Percentiles rank a stretch among this genome's conserved stretches.
Conservation (phyloP, 768 basidiomycete genomes). For the Pholiota molesta region DNA sequence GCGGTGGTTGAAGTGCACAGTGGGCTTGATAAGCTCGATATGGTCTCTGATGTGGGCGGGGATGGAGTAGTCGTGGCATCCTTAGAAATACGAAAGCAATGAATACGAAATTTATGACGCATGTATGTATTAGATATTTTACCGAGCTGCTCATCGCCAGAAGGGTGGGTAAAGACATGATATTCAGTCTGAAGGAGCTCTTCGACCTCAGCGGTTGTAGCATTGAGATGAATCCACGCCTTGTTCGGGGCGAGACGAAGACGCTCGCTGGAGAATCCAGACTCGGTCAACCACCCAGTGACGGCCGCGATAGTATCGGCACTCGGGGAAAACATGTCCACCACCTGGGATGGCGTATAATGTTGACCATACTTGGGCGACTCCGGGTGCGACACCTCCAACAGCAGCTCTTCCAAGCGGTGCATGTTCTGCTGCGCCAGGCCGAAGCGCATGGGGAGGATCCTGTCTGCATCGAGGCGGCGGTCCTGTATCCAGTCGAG, state of each 20-base stretch:
- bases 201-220: constrained; percentile 45
- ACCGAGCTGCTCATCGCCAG: constrained; percentile 44
- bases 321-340: constrained; percentile 48
- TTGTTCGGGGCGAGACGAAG: constrained; percentile 41
- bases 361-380: constrained; percentile 55
- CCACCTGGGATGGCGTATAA: constrained; percentile 46
- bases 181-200: constrained; percentile 47
- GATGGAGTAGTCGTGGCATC: constrained; percentile 42
- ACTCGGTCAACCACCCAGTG: constrained; percentile 42
- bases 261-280: constrained; percentile 41
- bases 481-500: constrained; percentile 27
- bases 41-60: constrained; percentile 42
- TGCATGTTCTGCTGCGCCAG: constrained; percentile 50
- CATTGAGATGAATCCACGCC: constrained; percentile 45
- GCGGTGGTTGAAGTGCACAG: constrained; percentile 42
- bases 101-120: neutral
- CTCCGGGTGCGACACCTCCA: constrained; percentile 52
- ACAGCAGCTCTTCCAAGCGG: constrained; percentile 46
- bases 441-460: constrained; percentile 53
- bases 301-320: constrained; percentile 44
- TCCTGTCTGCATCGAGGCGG: constrained; percentile 23
- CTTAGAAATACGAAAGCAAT: constrained; percentile 27
- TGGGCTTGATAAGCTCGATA: constrained; percentile 46
- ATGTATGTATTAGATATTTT: constrained; percentile 15
- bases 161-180: constrained; percentile 44